Evolutionary conservation across 306 rosid species (phyloP), one percentile per base, ranked within the genome.

Genomic region (Ziziphus jujuba): DNA sequence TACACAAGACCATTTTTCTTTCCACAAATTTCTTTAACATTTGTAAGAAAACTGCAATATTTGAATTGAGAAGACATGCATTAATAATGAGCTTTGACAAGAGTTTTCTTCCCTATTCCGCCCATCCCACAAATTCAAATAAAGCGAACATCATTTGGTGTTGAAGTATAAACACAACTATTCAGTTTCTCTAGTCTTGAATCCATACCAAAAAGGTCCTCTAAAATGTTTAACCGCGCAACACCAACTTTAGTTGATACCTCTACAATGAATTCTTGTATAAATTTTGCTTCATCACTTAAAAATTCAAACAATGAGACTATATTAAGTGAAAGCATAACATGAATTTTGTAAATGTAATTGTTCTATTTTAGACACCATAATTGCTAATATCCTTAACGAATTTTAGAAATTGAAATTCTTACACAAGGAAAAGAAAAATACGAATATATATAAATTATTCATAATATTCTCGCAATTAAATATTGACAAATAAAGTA

Each of bases 61-160:
- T 63, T 17, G 1, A 76, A 76, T 0, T 48, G n/a, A 6, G 21
- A 45, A 44, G 53, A 24, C 5, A 69, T 43, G 5, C 34, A 50
- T 0, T 62, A 52, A 48, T 61, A 75, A 25, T 69, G 36, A 35
- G 59, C 73, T 68, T 66, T 56, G 0, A 75, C 75, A 0, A 75
- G 56, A 19, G 80, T 75, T 8, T 75, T 75, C 19, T 75, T 75
- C 0, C 80, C 80, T 9, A 76, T 35, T 5, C 80, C 80, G 0
- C 75, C 72, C 80, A 76, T 69, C 35, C 80, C 80, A 63, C 75
- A 75, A 53, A 75, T 69, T n/a, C 80, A 75, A 69, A 69, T 48
- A 19, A 62, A 17, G 0, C 35, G 50, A 23, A 61, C 40, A 28
- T 69, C 61, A 44, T 69, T 60, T 25, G 25, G 6, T 2, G 13